Evolutionary conservation across 352 stramenopile genomes (phyloP).

Genomic region (Phytopythium cucurbitacearum): DNA sequence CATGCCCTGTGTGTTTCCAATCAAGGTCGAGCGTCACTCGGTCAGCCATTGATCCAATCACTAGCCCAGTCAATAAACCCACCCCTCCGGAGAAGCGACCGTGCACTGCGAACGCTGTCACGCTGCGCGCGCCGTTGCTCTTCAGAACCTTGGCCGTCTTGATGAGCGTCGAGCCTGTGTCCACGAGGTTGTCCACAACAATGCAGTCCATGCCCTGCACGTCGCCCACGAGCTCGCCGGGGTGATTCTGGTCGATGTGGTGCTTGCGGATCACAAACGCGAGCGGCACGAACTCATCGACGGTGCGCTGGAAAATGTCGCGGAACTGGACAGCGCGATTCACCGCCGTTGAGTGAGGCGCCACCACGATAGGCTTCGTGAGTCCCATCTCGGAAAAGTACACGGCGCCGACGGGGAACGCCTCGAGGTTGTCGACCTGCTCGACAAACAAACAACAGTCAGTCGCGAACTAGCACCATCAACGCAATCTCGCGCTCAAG

Average conservation of each 20-base stretch:
- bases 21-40: neutral
- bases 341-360: conserved; percentile 77
- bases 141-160: conserved; percentile 85
- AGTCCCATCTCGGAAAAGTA: conserved; percentile 84
- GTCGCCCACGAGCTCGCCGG: conserved; percentile 74
- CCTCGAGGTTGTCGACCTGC: conserved; percentile 80
- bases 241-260: conserved; percentile 59
- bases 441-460: neutral
- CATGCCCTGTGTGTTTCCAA: conserved; percentile 29
- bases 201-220: conserved; percentile 83
- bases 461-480: neutral
- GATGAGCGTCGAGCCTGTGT: conserved; percentile 79
- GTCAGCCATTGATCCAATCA: neutral
- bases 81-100: conserved; percentile 78
- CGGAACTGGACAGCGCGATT: conserved; percentile 75
- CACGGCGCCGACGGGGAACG: conserved; percentile 79
- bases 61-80: conserved; percentile 9
- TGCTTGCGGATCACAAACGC: conserved; percentile 86
- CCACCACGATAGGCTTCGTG: conserved; percentile 68
- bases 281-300: conserved; percentile 73
- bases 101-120: conserved; percentile 82
- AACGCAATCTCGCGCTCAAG: neutral
- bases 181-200: conserved; percentile 84
- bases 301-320: conserved; percentile 72
- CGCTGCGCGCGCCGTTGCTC: conserved; percentile 62